Base-by-base conservation (phyloP, 805 yeast genomes). In the Teunomyces stri region DNA sequence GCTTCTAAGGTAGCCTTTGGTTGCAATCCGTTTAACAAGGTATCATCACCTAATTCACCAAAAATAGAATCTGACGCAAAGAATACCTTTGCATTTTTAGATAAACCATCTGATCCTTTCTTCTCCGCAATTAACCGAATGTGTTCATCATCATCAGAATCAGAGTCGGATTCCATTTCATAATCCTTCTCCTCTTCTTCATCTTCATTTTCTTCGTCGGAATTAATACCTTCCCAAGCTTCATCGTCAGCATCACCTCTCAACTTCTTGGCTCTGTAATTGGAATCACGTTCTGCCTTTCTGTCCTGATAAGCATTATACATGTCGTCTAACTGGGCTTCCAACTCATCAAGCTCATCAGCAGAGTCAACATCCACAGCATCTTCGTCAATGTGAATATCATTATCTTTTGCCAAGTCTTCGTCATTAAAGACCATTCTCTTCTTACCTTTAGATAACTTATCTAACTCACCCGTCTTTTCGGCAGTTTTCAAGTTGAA, bases 401-500 rank as follows among this genome's bases (percentile, higher is more conserved):
- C 88, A 47, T 76, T 77, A 54, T 78, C 87, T 48, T 70, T 69
- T 5, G 74, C 68, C 30, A 77, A 52, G 46, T 82, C 88, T 44
- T 81, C 81, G 51, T 75, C 72, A 39, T 72, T 69, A 56, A 85
- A 84, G 20, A 87, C 68, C 78, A 82, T 75, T 30, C 76, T 61
- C 68, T 81, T 82, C 60, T 85, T 87, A 68, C 97, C 97, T 57
- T 79, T 82, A 10, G 87, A 82, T 43, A 91, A 69, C 30, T 85
- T 82, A 45, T 81, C 80, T 47, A 89, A 67, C 53, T 86, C 81
- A 39, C 97, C 98, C 2, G 96, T 84, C 66, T 86, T 87, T 65
- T 88, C 88, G 3, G 97, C 97, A n/a, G 79, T 69, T 59, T 82
- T 85, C 63, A 94, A 75, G 60, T 85, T 89, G 72, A 94, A 94